phyloP scores from a whole-genome alignment of 768 basidiomycete genomes.

The Amanita molliuscula region DNA sequence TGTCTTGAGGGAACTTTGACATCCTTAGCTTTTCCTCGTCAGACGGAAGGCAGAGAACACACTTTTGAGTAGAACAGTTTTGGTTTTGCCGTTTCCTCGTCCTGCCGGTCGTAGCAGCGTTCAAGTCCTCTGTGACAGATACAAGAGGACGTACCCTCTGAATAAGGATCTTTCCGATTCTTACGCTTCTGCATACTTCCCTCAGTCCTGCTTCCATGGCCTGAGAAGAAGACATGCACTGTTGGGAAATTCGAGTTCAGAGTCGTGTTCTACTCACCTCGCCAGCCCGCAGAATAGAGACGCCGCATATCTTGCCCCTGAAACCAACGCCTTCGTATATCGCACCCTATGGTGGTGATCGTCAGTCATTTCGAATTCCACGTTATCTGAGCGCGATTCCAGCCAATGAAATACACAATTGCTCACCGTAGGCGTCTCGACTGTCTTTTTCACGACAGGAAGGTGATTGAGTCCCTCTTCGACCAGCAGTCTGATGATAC shows the following conservation, averaged over 20 bases:
- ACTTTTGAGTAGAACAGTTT: constrained; percentile 92
- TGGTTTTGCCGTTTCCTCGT: constrained; percentile 88
- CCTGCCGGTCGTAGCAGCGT: constrained; percentile 31
- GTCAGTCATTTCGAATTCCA: neutral
- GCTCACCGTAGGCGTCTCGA: constrained; percentile 76
- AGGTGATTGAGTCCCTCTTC: constrained; percentile 88
- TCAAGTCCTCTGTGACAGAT: neutral
- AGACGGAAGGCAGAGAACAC: neutral
- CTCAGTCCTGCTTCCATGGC: constrained; percentile 97
- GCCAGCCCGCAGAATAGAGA: constrained; percentile 89
- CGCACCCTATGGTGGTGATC: constrained; percentile 41
- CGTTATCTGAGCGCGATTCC: neutral
- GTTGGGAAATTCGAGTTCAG: neutral
- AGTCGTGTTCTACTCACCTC: constrained; percentile 42
- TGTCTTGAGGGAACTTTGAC: constrained; percentile 81
- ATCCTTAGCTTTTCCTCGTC: neutral
- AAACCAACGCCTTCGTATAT: constrained; percentile 89
- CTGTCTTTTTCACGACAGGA: constrained; percentile 55
- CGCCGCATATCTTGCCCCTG: constrained; percentile 93
- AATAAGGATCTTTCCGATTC: constrained; percentile 97
- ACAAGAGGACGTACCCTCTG: constrained; percentile 55
- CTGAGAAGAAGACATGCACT: constrained; percentile 22
- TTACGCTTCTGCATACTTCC: constrained; percentile 88
- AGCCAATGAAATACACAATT: neutral
- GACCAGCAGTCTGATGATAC: constrained; percentile 78